Percentiles rank a stretch among this genome's conserved stretches.
Evolutionary conservation across 2,329 filamentous ascomycete genomes (phyloP).

Genomic region (Stachybotrys chlorohalonatus): DNA sequence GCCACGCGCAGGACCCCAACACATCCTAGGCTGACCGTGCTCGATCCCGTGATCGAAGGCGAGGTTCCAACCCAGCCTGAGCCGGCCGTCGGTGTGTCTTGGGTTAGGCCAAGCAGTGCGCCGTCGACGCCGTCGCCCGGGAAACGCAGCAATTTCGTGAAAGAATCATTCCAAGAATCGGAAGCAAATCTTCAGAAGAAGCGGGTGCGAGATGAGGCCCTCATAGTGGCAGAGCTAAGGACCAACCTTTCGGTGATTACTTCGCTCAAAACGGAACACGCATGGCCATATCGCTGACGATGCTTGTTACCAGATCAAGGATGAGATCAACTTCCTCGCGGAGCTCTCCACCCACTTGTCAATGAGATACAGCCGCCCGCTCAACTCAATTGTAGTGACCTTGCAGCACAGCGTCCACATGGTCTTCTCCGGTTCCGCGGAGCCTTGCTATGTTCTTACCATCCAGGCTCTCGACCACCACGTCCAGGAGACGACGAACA

Average conservation of each 20-base stretch:
- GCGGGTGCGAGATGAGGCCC: conserved; percentile 35
- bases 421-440: conserved; percentile 64
- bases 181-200: conserved; percentile 23
- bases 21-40: conserved; percentile 1
- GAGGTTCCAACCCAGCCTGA: conserved; percentile 9
- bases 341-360: conserved; percentile 66
- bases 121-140: conserved; percentile 7
- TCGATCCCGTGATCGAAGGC: conserved; percentile 21
- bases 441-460: conserved; percentile 71
- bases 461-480: conserved; percentile 62
- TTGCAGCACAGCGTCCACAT: conserved; percentile 70
- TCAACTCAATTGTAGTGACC: conserved; percentile 64
- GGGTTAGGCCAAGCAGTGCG: not conserved
- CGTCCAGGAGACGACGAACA: conserved; percentile 66
- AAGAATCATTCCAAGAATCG: conserved; percentile 27
- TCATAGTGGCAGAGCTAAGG: conserved; percentile 11
- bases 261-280: not conserved
- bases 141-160: conserved; percentile 28
- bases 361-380: conserved; percentile 63
- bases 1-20: not conserved
- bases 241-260: conserved; percentile 19
- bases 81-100: conserved; percentile 2
- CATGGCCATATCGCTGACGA: not conserved
- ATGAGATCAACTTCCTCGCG: conserved; percentile 66
- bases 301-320: conserved; percentile 47